Conservation (phyloP, 2,329 filamentous ascomycete species). For the Leptographium lundbergii region DNA sequence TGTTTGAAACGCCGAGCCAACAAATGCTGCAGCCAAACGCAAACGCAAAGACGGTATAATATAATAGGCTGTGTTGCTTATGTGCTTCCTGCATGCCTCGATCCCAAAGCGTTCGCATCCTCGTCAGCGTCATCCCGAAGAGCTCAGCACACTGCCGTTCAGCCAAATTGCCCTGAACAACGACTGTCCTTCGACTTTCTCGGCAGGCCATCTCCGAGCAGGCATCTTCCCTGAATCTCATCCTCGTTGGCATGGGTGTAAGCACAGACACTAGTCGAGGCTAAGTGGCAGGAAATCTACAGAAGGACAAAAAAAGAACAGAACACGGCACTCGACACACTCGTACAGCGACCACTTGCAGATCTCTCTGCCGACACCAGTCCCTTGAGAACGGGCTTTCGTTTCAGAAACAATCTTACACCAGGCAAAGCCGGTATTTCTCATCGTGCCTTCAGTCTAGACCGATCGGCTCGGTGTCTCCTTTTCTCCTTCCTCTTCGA, state of each 20-base stretch:
- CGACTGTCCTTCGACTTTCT: too few species aligned
- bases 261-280: background rate
- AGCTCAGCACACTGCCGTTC: too few species aligned
- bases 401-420: background rate
- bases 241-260: background rate
- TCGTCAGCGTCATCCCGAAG: too few species aligned
- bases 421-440: background rate
- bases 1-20: background rate
- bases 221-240: background rate
- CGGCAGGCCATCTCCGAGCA: too few species aligned
- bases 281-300: background rate
- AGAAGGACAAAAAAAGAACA: background rate
- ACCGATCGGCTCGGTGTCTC: background rate
- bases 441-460: background rate
- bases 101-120: too few species aligned
- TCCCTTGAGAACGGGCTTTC: background rate
- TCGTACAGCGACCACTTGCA: background rate
- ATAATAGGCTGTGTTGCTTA: too few species aligned
- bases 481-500: background rate
- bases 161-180: too few species aligned
- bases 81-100: too few species aligned
- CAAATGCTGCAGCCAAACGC: background rate
- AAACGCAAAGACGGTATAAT: background rate
- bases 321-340: background rate
- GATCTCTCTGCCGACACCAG: background rate